Base-by-base conservation (phyloP, 1,284 basidiomycete genomes). In the Peniophora sp. region DNA sequence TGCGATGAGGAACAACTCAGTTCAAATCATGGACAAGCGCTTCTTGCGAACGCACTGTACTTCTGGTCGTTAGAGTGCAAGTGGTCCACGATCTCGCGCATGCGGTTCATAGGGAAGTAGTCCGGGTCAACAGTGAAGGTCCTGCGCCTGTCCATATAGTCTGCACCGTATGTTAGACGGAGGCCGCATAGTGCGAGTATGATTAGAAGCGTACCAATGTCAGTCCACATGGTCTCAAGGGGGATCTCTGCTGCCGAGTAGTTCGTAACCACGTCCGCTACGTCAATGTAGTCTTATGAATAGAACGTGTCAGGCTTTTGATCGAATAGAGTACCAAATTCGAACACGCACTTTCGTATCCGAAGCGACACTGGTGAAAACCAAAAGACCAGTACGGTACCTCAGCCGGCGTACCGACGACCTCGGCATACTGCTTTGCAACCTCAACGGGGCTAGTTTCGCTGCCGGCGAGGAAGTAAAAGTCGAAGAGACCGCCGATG, bases 171-270 rank as follows among this genome's bases (percentile, higher is more conserved):
- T 8, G 0, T 20, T 44, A 17, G 35, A 44, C 24, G 22, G 39
- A 3, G n/a, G 6, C 12, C 27, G 24, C 5, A 23, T 12, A 24
- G 45, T 17, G 0, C 23, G 16, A 8, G n/a, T 17, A n/a, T 16
- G 38, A 6, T 8, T 20, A 16, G 8, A 16, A 0, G 50, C 64
- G 32, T 59, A 75, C 80, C 81, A 41, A 88, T 88, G 61, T 87
- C 85, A 9, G 82, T 85, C 85, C 84, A 87, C 79, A 85, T 84
- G 0, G 81, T 82, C 63, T 87, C 84, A 2, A 87, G 72, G 2
- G 85, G 85, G 49, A 87, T 86, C 2, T 65, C 61, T 0, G 81
- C 79, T 2, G 66, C 70, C 2, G 78, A 75, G 54, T 84, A 85
- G 60, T 78, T 81, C 0, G 73, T 64, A 51, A 85, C 78, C 5